Evolutionary conservation across 768 basidiomycete species (phyloP), one percentile per base, ranked within the genome.

Genomic region (Leccinum disarticulatum): DNA sequence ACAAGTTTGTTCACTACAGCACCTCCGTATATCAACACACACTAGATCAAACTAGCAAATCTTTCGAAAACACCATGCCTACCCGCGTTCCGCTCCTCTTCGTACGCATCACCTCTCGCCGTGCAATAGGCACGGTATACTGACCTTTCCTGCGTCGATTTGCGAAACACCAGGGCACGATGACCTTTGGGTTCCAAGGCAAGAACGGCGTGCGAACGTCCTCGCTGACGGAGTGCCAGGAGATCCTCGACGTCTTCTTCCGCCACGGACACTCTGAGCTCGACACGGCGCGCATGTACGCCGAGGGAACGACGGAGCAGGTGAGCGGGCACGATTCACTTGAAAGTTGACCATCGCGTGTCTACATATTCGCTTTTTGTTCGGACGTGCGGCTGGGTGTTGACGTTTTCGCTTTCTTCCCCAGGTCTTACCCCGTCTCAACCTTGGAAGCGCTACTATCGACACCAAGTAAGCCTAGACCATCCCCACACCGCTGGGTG

Each of bases 241-340:
- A 77, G 47, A 77, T 84, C 50, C 59, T 85, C 51, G 76, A 83
- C 33, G 65, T 72, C 3, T 81, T 81, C 69, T 71, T 78, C 50
- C 63, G 64, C 14, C 68, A 77, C 49, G 80, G 80, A 3, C 74
- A 81, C 56, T 73, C 64, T 8, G 79, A 81, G 64, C 69, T 86
- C 25, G 84, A 86, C 59, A 81, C 82, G 0, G 79, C 83, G 9
- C 75, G 82, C 17, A 64, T 75, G 7, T 85, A 87, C 57, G 76
- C 72, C 11, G 76, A 76, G 27, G 83, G 84, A 1, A 85, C 85
- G 0, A 83, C 83, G 7, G 85, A 88, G 66, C 75, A 77, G 66
- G 82, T 80, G 41, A 8, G 48, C 9, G 72, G 53, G 43, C 19
- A 11, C 1, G 19, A 6, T 46, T 19, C 19, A 19, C 19, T 43